Base-by-base conservation (phyloP, 768 basidiomycete genomes). In the Termitomyces sp. region DNA sequence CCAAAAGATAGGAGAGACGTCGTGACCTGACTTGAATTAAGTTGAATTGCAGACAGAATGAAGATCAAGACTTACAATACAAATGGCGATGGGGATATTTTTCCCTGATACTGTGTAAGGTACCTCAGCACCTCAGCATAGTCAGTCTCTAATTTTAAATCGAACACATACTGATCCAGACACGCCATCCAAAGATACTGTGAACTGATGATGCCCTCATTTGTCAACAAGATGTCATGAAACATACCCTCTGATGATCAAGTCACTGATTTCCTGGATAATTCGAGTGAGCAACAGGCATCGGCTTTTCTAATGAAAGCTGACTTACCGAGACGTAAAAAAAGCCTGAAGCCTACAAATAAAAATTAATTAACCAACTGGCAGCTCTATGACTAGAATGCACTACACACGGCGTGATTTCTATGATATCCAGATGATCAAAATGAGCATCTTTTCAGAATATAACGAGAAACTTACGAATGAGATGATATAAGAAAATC, bases 191-290 rank as follows among this genome's bases (percentile, higher is more conserved):
- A 33, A 61, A 61, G 13, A 61, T 49, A 22, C 60, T 57, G 33
- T 16, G 18, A 40, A 37, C 26, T 13, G 2, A 22, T n/a, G 9
- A 24, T 20, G 37, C 26, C 2, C 16, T 20, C 30, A 37, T 5
- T 26, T 13, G 6, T 14, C 7, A 42, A 33, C 1, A 20, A 16
- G n/a, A 16, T n/a, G 22, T 14, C 18, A 18, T 22, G 43, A 33
- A 24, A 58, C 57, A 55, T 48, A 58, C 60, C 60, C 36, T 46
- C 60, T 47, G 7, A 58, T 51, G 1, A 43, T 43, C 13, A 62
- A 37, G 26, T 62, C 60, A 26, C 46, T 62, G 33, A 58, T 37
- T 26, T 37, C 49, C 49, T 51, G 9, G 3, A 10, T 2, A 22
- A 37, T 5, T 37, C n/a, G 16, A 36, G 4, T 50, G 34, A 50